phyloP scores from a whole-genome alignment of 768 basidiomycete genomes.

The Xerocomellus chrysenteron region DNA sequence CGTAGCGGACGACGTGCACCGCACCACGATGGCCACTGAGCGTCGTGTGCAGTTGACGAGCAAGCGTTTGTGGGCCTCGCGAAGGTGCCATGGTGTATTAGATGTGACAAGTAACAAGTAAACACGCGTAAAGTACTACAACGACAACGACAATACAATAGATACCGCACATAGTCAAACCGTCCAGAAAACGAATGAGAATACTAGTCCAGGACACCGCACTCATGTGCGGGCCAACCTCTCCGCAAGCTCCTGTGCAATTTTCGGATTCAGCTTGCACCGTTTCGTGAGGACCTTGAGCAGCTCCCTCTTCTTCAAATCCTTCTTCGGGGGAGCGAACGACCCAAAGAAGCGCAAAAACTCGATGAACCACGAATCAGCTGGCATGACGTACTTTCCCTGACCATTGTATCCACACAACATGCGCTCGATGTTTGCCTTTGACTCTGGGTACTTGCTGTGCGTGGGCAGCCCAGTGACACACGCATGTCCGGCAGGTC shows the following conservation, averaged over 20 bases:
- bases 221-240: conserved; percentile 4
- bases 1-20: conserved; percentile 89
- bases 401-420: conserved; percentile 13
- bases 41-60: conserved; percentile 62
- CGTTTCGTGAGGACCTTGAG: conserved; percentile 23
- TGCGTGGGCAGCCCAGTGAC: conserved; percentile 27
- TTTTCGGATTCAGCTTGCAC: conserved; percentile 19
- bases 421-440: conserved; percentile 11
- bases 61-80: conserved; percentile 50
- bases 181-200: background rate
- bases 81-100: conserved; percentile 46
- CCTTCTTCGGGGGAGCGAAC: conserved; percentile 17
- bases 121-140: background rate
- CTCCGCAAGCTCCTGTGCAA: conserved; percentile 16
- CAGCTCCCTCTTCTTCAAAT: conserved; percentile 15
- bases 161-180: background rate
- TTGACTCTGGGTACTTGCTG: conserved; percentile 21
- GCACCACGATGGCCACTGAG: conserved; percentile 75
- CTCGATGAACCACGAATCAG: conserved; percentile 24
- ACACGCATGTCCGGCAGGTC: conserved; percentile 30
- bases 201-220: background rate
- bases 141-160: background rate
- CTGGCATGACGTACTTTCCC: conserved; percentile 23
- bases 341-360: conserved; percentile 18
- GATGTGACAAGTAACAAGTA: background rate